phyloP scores from a whole-genome alignment of 352 stramenopile genomes.

The Globisporangium splendens region DNA sequence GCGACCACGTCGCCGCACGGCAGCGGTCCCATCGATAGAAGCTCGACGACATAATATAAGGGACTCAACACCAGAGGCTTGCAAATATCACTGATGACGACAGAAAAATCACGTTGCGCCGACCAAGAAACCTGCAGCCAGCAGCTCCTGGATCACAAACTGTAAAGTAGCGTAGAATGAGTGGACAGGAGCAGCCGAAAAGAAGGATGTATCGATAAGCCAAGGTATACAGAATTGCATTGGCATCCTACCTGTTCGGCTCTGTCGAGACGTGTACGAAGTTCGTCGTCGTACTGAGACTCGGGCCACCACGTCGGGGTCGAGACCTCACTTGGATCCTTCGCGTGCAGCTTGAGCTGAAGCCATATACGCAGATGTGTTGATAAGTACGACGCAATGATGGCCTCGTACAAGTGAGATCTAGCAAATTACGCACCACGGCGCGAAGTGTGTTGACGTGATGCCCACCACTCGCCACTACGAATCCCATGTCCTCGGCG shows the following conservation, averaged over 20 bases:
- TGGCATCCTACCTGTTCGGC: constrained; percentile 31
- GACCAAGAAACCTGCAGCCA: background rate
- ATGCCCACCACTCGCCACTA: constrained; percentile 6
- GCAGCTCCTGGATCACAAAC: constrained; percentile 17
- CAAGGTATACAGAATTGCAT: background rate
- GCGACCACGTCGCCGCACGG: constrained; percentile 42
- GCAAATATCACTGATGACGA: too few species aligned
- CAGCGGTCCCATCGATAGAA: constrained; percentile 19
- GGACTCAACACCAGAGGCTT: too few species aligned
- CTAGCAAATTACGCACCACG: constrained; percentile 35
- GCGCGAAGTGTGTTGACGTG: constrained; percentile 25
- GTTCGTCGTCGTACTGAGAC: constrained; percentile 25
- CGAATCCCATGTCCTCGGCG: constrained; percentile 31
- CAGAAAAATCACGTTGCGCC: background rate
- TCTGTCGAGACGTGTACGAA: constrained; percentile 32
- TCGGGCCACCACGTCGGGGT: constrained; percentile 62
- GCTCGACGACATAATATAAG: too few species aligned
- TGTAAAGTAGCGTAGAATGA: background rate
- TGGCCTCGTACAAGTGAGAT: too few species aligned
- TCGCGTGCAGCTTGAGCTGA: constrained; percentile 34
- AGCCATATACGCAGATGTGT: background rate
- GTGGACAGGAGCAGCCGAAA: background rate
- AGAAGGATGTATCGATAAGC: background rate
- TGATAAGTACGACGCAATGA: constrained; percentile 4
- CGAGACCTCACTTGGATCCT: constrained; percentile 4